Evolutionary conservation across 2,329 filamentous ascomycete genomes (phyloP).

Genomic region (Phoma sp.): DNA sequence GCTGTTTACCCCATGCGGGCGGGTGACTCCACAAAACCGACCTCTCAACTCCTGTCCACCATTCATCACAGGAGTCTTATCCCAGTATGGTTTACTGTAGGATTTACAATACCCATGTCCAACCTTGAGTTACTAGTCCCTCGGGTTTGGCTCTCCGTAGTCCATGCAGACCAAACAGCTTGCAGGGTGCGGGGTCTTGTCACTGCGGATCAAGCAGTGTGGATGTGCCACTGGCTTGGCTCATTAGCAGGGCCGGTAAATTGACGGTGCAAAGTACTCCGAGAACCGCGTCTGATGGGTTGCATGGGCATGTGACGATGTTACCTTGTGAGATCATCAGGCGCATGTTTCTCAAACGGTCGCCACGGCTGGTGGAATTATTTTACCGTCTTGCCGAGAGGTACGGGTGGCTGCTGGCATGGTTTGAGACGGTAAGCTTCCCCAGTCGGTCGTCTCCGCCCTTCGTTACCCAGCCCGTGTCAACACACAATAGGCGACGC

Average conservation of each 20-base stretch:
- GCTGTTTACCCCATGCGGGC: conserved; percentile 27
- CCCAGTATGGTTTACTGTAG: conserved; percentile 20
- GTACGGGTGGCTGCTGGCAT: conserved; percentile 20
- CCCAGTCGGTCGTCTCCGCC: conserved; percentile 9
- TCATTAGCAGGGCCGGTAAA: conserved; percentile 18
- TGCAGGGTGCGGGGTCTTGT: conserved; percentile 25
- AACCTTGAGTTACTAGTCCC: conserved; percentile 21
- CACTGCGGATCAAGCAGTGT: conserved; percentile 27
- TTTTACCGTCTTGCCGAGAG: conserved; percentile 19
- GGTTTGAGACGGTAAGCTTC: conserved; percentile 7
- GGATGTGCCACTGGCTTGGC: conserved; percentile 33
- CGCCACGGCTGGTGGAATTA: conserved; percentile 32
- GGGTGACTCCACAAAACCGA: conserved; percentile 30
- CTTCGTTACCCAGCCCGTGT: conserved; percentile 2
- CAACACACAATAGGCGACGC: not conserved
- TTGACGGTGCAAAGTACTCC: conserved; percentile 29
- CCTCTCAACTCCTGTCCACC: conserved; percentile 19
- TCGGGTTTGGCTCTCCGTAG: conserved; percentile 15
- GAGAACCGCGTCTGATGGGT: conserved; percentile 22
- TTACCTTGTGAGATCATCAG: conserved; percentile 27
- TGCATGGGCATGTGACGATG: conserved; percentile 24
- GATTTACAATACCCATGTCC: not conserved
- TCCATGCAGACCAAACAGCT: conserved; percentile 23
- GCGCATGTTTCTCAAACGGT: conserved; percentile 20
- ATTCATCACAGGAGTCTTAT: conserved; percentile 6